These are phyloP conservation scores for Camellia sinensis DNA, from an alignment of 148 eudicot species.

Conservation along the genomic window DNA sequence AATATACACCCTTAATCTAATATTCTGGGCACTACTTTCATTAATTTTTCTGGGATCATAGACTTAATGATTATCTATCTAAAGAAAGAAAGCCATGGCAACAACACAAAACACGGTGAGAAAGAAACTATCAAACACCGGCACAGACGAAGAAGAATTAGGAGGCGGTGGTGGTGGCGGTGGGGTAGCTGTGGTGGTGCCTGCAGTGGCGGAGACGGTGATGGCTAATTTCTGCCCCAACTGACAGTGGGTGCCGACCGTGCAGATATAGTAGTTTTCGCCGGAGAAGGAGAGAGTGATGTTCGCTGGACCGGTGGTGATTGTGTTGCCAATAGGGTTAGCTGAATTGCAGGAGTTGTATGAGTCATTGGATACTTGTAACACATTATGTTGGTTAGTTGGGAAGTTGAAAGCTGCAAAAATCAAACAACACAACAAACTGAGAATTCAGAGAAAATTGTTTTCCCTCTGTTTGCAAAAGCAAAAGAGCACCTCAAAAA, in stretches of 20 bases:
- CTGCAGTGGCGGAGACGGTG: slow-evolving; percentile 16
- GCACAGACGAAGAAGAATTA: slow-evolving; percentile 7
- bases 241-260: slow-evolving; percentile 16
- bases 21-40: no score
- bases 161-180: background rate
- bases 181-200: slow-evolving; percentile 11
- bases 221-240: slow-evolving; percentile 16
- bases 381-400: slow-evolving; percentile 13
- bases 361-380: slow-evolving; percentile 14
- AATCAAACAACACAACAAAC: background rate
- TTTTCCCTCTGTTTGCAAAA: no score
- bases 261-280: slow-evolving; percentile 23
- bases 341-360: slow-evolving; percentile 14
- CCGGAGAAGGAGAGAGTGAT: slow-evolving; percentile 21
- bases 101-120: background rate
- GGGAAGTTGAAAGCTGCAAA: slow-evolving; percentile 22
- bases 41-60: no score
- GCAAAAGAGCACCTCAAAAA: no score
- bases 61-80: background rate
- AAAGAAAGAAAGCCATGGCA: slow-evolving; percentile 5
- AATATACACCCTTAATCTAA: no score
- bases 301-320: slow-evolving; percentile 22
- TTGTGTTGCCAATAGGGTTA: slow-evolving; percentile 15
- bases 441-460: background rate
- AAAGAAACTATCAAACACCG: slow-evolving; percentile 1